Conservation (phyloP, 2,329 filamentous ascomycete species). For the Fusarium dimerum region DNA sequence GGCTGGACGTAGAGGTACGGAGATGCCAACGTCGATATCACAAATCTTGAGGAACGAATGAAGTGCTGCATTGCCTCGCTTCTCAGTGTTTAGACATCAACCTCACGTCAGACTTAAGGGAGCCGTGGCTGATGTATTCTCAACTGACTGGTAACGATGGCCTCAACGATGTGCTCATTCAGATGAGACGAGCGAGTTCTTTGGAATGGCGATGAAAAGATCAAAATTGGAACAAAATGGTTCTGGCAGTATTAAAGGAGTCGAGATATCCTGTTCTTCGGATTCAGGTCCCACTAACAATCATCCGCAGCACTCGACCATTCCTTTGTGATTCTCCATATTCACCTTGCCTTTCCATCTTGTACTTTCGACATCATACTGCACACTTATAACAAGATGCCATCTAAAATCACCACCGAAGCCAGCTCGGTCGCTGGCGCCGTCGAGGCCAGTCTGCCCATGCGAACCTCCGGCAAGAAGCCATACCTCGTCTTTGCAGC, state of each 20-base stretch:
- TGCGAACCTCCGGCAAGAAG: constrained; percentile 11
- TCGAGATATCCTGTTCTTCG: neutral
- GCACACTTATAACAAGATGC: neutral
- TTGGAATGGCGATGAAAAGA: neutral
- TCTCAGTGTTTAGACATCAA: neutral
- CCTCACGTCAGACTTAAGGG: neutral
- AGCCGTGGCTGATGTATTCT: neutral
- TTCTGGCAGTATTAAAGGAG: neutral
- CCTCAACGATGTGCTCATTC: neutral
- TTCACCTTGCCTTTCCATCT: neutral
- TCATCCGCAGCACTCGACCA: neutral
- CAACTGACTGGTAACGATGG: neutral
- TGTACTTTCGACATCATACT: neutral
- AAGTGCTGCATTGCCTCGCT: neutral
- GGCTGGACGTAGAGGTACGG: too few relatives aligned
- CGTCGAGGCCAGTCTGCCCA: constrained; percentile 3
- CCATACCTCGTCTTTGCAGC: constrained; percentile 34
- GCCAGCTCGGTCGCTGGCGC: constrained; percentile 5
- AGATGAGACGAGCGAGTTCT: neutral
- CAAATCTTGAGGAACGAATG: neutral
- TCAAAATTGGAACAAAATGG: neutral
- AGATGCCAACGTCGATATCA: too few relatives aligned
- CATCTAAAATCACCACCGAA: constrained; percentile 1
- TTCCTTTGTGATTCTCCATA: neutral
- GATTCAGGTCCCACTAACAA: neutral